Base-by-base conservation (phyloP, 2,329 filamentous ascomycete genomes). In the Monosporascus sp. region DNA sequence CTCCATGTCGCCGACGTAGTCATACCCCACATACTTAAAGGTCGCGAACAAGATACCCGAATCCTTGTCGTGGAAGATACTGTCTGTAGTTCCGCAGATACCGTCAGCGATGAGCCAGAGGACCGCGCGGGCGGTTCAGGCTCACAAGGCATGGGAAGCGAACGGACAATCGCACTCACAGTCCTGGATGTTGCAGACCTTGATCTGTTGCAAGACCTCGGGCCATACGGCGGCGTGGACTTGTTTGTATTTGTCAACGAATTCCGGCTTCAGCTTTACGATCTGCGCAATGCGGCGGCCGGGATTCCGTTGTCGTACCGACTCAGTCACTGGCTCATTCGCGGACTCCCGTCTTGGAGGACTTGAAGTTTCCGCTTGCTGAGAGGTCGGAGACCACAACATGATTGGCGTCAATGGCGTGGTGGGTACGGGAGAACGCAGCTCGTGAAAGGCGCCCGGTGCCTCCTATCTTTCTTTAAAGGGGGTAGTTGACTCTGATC, bases 1-100 rank as follows among this genome's bases (percentile, higher is more conserved):
- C 68, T 82, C 79, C 89, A 93, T 92, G 64, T 93, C 89, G 9
- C 76, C 84, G 2, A 81, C 83, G 55, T 82, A 91, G 57, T 89
- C 80, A 54, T 80, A 80, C 0, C 89, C 89, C n/a, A 87, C 75
- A 62, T 92, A 93, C 67, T 89, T 91, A 75, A 91, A 90, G 24
- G 75, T 83, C 0, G 86, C 86, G 65, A 92, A 92, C 1, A 93
- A 76, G 42, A 85, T 84, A 51, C 80, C 72, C 0, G 79, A 78
- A 5, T 67, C 70, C 14, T 83, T 76, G 63, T 89, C 85, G 60
- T 88, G 82, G 71, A 81, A 90, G 66, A 92, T 88, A 58, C 83
- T 88, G 63, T 91, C 86, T 88, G 59, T 54, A 41, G 31, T 48
- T 51, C 38, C 6, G 5, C 20, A 37, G 18, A 11, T 46, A 14